Evolutionary conservation across 495 filamentous ascomycete genomes (phyloP), one percentile per base, ranked within the genome.

Genomic region (Podospora pseudocomata): DNA sequence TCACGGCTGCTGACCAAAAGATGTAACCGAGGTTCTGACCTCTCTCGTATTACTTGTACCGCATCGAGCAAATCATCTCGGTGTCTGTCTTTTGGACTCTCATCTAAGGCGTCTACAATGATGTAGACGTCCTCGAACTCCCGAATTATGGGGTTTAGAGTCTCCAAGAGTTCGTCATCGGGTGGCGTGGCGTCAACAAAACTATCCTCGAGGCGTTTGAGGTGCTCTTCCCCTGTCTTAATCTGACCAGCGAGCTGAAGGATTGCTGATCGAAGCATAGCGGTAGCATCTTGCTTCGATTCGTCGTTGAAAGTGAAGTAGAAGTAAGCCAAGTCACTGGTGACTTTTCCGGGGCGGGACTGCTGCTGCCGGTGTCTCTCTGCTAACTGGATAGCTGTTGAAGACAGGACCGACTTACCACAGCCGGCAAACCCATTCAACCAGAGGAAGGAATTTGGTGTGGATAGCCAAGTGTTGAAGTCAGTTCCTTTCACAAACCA

Each of bases 351-450:
- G 23, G 20, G 23, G 1, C 23, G 23, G 23, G 23, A 23, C 23
- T 23, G 23, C 23, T 23, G 39, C 13, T 49, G 7, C 39, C 39
- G 39, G 39, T 49, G 9, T 3, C 5, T 13, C 9, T 49, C 13
- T 5, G 60, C 55, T 28, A 32, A 58, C 27, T 67, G 65, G 23
- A 63, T 67, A 44, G 55, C 55, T 20, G 65, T 56, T 26, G 59
- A 67, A n/a, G 58, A 63, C 26, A 67, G 65, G 13, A 67, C 60
- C 27, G 65, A 63, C 27, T 67, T 67, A 18, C 65, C 65, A 49
- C 39, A 59, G 39, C 65, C 65, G 27, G 65, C 58, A 27, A 63
- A 67, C 1, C 65, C 65, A 15, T 57, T 34, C 23, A 67, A 18
- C 65, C 65, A 64, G 3, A 58, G 27, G 9, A 68, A 44, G 4